Evolutionary conservation across 1,284 basidiomycete species (phyloP), one percentile per base, ranked within the genome.

Genomic region (Neonothopanus nambi): DNA sequence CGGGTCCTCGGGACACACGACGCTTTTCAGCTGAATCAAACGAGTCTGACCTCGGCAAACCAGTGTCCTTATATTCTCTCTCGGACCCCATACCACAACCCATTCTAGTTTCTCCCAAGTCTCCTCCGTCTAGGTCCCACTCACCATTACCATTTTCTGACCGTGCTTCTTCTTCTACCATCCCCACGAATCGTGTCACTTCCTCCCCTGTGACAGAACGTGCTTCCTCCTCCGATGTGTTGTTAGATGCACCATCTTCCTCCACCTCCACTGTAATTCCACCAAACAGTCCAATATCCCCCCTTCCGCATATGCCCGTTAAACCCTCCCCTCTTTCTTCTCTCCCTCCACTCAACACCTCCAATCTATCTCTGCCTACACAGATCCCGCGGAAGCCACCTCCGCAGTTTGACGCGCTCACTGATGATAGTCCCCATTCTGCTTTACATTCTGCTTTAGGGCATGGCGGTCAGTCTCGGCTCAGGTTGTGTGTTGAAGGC

Each of bases 401-500:
- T 47, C 38, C 48, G 39, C 60, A 59, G 48, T 68, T 71, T 37
- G 65, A 65, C 33, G 48, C 66, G 41, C 58, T 66, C 46, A 58
- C 63, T 20, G 59, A 61, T 42, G 64, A 60, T 26, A 61, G 61
- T 23, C 61, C 57, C 12, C 63, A 61, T n/a, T n/a, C n/a, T 37
- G 44, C 33, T 20, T 46, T 37, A 44, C 57, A 17, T 39, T 42
- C 56, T 30, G 37, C 52, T 11, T 5, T 11, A 28, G 26, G 26
- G 11, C 45, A 50, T 26, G 35, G 49, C 40, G 38, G 46, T 30
- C 56, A 59, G 21, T 67, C 68, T 47, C 59, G 65, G 46, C 50
- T 75, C 52, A 51, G 67, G 68, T 76, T 89, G 17, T 78, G 82
- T 64, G 71, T 92, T 52, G 83, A 87, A 58, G 78, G 79, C 38